A percentile compares a stretch with the other conserved stretches of the same genome.
Conservation (phyloP, 108 stramenopile species). For the Nannochloropsis oceanica region DNA sequence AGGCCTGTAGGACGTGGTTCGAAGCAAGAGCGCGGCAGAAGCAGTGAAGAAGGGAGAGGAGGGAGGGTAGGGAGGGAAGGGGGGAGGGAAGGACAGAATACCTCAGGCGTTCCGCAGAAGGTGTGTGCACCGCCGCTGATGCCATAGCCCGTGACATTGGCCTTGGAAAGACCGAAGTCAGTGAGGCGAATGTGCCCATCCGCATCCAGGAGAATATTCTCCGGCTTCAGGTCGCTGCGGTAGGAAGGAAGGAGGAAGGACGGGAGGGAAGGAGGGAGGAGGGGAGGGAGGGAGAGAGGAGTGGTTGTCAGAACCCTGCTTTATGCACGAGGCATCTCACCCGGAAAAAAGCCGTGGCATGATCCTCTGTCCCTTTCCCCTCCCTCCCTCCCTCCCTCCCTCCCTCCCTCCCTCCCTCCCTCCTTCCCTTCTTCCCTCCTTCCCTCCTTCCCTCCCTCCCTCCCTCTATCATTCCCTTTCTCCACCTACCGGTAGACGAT, state of each 20-base stretch:
- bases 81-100: neutral
- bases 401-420: no score
- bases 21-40: neutral
- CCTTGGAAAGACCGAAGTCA: constrained; percentile 45
- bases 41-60: neutral
- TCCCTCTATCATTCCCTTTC: neutral
- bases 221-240: constrained; percentile 35
- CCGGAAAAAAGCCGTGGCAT: no score
- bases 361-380: no score
- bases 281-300: no score
- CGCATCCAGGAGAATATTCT: constrained; percentile 33
- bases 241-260: neutral
- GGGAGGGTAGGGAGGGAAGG: neutral
- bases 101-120: constrained; percentile 44
- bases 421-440: no score
- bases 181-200: constrained; percentile 36
- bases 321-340: no score
- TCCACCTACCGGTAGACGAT: constrained; percentile 15
- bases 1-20: no score
- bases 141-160: constrained; percentile 21
- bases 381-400: no score
- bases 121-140: constrained; percentile 23
- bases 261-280: no score
- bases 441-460: no score
- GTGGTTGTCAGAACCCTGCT: no score